Conservation (phyloP, 2,329 filamentous ascomycete species). For the Alternaria sp. region DNA sequence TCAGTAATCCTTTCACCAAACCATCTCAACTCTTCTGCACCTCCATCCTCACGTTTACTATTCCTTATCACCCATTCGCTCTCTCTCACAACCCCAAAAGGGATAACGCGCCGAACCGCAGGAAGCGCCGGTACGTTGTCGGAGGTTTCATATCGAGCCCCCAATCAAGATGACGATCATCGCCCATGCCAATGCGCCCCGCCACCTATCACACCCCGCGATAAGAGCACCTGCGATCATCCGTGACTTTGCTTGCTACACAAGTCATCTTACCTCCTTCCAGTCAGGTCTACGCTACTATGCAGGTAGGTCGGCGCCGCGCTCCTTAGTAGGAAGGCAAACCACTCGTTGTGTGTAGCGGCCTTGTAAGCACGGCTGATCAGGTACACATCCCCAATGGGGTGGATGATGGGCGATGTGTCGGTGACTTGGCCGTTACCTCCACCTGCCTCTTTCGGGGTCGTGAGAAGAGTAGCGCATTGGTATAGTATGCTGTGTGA, state of each 20-base stretch:
- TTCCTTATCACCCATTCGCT: constrained; percentile 28
- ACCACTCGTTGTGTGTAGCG: constrained; percentile 11
- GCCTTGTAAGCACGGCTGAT: constrained; percentile 17
- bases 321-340: constrained; percentile 34
- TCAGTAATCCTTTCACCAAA: neutral
- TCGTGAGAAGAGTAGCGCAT: constrained; percentile 23
- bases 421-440: constrained; percentile 21
- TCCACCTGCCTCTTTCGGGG: constrained; percentile 37
- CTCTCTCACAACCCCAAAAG: constrained; percentile 16
- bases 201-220: constrained; percentile 34
- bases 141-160: constrained; percentile 22
- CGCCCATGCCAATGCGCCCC: constrained; percentile 17
- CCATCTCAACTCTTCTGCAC: neutral
- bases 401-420: constrained; percentile 22
- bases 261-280: constrained; percentile 20
- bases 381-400: constrained; percentile 26
- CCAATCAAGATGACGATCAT: constrained; percentile 36
- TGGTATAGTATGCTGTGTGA: constrained; percentile 4
- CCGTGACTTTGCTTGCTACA: constrained; percentile 19
- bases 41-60: constrained; percentile 27
- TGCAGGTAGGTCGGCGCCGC: constrained; percentile 39
- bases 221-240: constrained; percentile 37
- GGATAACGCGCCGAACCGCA: constrained; percentile 24
- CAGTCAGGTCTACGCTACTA: constrained; percentile 18
- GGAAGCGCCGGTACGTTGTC: constrained; percentile 17